Evolutionary conservation across 2,329 filamentous ascomycete species (phyloP).

Genomic region (Helicocarpus griseus): DNA sequence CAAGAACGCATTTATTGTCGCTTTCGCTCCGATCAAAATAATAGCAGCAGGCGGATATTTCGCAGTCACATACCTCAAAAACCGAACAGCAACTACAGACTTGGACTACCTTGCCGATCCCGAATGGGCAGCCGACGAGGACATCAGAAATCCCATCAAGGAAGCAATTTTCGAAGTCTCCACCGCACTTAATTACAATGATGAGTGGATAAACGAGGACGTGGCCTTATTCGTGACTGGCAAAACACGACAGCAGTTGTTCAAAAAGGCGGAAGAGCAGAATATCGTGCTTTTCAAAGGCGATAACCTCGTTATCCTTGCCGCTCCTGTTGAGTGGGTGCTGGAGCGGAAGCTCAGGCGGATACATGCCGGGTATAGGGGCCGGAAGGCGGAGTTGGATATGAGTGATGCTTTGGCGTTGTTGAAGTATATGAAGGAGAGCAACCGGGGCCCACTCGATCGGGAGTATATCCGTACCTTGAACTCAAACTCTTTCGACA

Average conservation of each 20-base stretch:
- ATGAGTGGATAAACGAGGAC: conserved; percentile 24
- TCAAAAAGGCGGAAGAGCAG: conserved; percentile 22
- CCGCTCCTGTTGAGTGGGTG: conserved; percentile 27
- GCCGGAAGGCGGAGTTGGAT: conserved; percentile 19
- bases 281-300: conserved; percentile 24
- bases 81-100: conserved; percentile 23
- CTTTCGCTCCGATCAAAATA: conserved; percentile 25
- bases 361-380: conserved; percentile 17
- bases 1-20: conserved; percentile 20
- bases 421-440: conserved; percentile 18
- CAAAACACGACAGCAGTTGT: conserved; percentile 16
- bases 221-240: conserved; percentile 23
- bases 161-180: conserved; percentile 18
- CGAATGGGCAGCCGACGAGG: conserved; percentile 23
- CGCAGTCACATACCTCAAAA: conserved; percentile 21
- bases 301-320: conserved; percentile 20
- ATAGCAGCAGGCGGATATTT: conserved; percentile 24
- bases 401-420: conserved; percentile 22
- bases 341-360: conserved; percentile 26
- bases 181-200: conserved; percentile 14
- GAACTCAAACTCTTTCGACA: conserved; percentile 21
- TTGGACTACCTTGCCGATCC: conserved; percentile 26
- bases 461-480: conserved; percentile 19
- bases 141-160: conserved; percentile 21
- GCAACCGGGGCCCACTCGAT: conserved; percentile 17